phyloP scores from a whole-genome alignment of 345 rosid genomes.

The Tarenaya hassleriana region DNA sequence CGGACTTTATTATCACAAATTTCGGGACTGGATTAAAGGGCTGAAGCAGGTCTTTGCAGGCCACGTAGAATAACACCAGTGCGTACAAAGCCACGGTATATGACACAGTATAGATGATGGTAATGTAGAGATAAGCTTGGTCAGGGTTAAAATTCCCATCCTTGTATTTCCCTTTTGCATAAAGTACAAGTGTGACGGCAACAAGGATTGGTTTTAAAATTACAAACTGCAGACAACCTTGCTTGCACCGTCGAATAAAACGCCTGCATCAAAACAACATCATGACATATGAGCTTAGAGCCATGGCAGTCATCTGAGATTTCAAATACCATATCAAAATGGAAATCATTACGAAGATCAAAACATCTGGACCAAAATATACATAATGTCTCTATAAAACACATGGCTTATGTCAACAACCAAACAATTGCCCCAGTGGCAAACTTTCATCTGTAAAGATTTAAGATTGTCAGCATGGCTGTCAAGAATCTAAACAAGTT shows the following conservation, averaged over 20 bases:
- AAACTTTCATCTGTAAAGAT: not conserved
- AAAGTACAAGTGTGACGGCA: conserved; percentile 78
- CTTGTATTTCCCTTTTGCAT: conserved; percentile 86
- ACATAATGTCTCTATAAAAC: not conserved
- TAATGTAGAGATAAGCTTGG: conserved; percentile 89
- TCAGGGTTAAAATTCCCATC: conserved; percentile 95
- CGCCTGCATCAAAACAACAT: conserved; percentile 46
- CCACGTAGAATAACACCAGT: conserved; percentile 83
- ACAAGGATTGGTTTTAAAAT: conserved; percentile 88
- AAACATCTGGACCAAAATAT: conserved; percentile 4
- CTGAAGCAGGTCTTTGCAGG: conserved; percentile 96
- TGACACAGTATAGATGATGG: conserved; percentile 92
- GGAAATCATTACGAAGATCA: not conserved
- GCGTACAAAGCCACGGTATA: conserved; percentile 91
- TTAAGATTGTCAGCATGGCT: not conserved
- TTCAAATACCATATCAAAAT: not conserved
- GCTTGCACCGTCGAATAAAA: conserved; percentile 95
- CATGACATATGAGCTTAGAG: conserved; percentile 16
- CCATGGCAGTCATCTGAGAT: conserved; percentile 2
- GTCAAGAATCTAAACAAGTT: not conserved
- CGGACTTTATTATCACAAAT: conserved; percentile 90
- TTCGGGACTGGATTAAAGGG: conserved; percentile 99
- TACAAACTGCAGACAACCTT: conserved; percentile 98
- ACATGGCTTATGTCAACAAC: not conserved
- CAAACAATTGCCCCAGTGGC: not conserved